phyloP scores from a whole-genome alignment of 1,139 yeast species.

The Saccharomyces hybrid region DNA sequence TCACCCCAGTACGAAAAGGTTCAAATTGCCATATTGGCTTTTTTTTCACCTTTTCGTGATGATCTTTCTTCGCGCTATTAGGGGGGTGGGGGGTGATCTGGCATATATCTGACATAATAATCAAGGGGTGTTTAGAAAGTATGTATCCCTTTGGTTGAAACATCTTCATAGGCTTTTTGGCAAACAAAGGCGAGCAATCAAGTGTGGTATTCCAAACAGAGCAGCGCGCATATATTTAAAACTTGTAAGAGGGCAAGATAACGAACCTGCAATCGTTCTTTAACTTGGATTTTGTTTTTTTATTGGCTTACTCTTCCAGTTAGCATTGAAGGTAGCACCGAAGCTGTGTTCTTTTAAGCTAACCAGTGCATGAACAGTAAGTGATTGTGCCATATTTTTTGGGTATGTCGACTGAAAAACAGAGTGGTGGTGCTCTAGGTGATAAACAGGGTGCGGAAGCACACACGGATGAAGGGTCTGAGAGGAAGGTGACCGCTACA shows the following conservation, averaged over 20 bases:
- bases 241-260: neutral
- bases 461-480: neutral
- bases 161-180: neutral
- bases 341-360: neutral
- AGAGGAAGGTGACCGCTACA: neutral
- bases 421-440: neutral
- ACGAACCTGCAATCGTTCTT: neutral
- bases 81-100: neutral
- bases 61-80: neutral
- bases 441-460: neutral
- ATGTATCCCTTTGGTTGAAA: neutral
- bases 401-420: neutral
- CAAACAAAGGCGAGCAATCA: neutral
- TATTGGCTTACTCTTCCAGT: neutral
- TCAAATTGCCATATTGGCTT: neutral
- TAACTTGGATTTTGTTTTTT: neutral
- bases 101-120: neutral
- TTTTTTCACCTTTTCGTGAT: neutral
- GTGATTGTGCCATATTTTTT: neutral
- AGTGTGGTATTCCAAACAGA: neutral
- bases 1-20: neutral
- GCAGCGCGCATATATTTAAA: neutral
- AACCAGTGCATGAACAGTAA: neutral
- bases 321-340: neutral
- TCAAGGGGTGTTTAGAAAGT: neutral